Percentiles rank a stretch among this genome's conserved stretches.
phyloP scores from a whole-genome alignment of 495 filamentous ascomycete genomes.

The Oidiodendron maius region DNA sequence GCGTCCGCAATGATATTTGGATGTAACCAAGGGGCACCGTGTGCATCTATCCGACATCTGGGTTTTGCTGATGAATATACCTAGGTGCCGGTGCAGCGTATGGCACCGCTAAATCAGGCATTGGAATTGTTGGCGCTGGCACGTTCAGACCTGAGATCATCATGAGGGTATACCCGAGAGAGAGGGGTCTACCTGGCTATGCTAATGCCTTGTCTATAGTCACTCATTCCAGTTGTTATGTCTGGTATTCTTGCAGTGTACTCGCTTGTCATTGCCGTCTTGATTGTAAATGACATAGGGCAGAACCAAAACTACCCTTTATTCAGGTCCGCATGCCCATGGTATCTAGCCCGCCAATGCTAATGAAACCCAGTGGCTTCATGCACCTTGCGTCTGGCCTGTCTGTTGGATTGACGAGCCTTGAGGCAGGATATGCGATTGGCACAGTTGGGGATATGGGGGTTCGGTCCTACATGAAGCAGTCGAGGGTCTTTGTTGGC shows the following conservation, averaged over 20 bases:
- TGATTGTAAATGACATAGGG: slow-evolving; percentile 80
- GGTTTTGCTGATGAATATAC: slow-evolving; percentile 12
- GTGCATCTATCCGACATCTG: slow-evolving; percentile 13
- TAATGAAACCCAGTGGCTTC: slow-evolving; percentile 53
- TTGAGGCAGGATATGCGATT: slow-evolving; percentile 97
- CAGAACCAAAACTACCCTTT: slow-evolving; percentile 63
- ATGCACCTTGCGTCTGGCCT: slow-evolving; percentile 91
- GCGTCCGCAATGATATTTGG: slow-evolving; percentile 93
- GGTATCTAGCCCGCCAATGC: background rate
- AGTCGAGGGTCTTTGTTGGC: slow-evolving; percentile 92
- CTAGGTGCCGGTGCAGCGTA: slow-evolving; percentile 89
- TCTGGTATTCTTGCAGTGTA: slow-evolving; percentile 99
- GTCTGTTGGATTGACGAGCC: slow-evolving; percentile 82
- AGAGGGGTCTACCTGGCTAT: background rate
- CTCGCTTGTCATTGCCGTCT: slow-evolving; percentile 88
- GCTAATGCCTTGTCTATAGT: slow-evolving; percentile 44
- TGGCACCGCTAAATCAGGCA: slow-evolving; percentile 94
- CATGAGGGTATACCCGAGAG: slow-evolving; percentile 71
- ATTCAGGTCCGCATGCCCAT: slow-evolving; percentile 57
- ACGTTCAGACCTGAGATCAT: slow-evolving; percentile 91
- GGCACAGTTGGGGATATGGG: slow-evolving; percentile 93
- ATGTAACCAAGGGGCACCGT: slow-evolving; percentile 50
- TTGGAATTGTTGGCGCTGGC: slow-evolving; percentile 91
- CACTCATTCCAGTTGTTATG: slow-evolving; percentile 96
- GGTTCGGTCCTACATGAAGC: slow-evolving; percentile 89